Conservation (phyloP, 2,329 filamentous ascomycete genomes). For the Lasiodiplodia hormozganensis region DNA sequence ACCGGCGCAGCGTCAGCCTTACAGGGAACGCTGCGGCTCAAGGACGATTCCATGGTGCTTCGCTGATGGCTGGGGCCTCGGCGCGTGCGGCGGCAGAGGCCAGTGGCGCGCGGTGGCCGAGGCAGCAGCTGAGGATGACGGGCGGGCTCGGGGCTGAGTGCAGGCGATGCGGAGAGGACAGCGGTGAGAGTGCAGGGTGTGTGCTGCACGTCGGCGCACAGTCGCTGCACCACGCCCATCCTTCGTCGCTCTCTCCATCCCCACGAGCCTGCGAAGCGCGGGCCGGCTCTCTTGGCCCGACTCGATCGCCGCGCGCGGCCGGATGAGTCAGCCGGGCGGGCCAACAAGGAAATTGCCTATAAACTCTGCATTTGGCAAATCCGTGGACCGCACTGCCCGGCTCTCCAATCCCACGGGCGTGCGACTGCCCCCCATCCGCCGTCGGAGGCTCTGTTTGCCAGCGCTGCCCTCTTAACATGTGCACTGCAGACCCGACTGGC, state of each 20-base stretch:
- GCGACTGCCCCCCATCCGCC: slow-evolving; percentile 8
- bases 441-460: slow-evolving; percentile 10
- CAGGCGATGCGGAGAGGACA: background rate
- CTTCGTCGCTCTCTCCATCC: slow-evolving; percentile 6
- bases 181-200: slow-evolving; percentile 12
- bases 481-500: slow-evolving; percentile 5
- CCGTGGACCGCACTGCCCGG: slow-evolving; percentile 9
- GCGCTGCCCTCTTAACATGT: slow-evolving; percentile 13
- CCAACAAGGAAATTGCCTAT: slow-evolving; percentile 19
- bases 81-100: background rate
- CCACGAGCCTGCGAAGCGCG: slow-evolving; percentile 16
- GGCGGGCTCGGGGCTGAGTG: background rate
- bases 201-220: slow-evolving; percentile 9
- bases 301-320: background rate
- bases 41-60: slow-evolving; percentile 13
- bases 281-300: background rate
- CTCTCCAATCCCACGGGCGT: slow-evolving; percentile 18
- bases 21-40: slow-evolving; percentile 18
- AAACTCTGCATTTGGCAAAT: slow-evolving; percentile 19
- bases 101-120: background rate
- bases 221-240: slow-evolving; percentile 14
- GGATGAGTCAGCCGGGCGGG: slow-evolving; percentile 20
- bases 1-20: slow-evolving; percentile 15
- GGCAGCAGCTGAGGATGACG: background rate
- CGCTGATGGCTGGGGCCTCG: background rate